Conservation (phyloP, 768 basidiomycete genomes). For the Cystobasidiopsis lactophilus region DNA sequence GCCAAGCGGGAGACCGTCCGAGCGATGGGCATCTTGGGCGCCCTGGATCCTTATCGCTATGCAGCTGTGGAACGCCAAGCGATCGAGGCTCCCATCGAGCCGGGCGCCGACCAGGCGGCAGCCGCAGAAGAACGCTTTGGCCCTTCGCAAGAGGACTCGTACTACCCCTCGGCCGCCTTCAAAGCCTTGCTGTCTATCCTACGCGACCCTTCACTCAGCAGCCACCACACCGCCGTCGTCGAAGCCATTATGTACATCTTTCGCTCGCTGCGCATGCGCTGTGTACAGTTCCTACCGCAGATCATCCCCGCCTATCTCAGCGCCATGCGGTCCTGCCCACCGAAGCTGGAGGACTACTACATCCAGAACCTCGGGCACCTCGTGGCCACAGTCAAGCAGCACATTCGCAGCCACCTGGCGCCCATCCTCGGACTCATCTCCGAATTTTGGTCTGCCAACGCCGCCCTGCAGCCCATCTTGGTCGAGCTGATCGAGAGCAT, state of each 20-base stretch:
- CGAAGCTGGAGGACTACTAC: conserved; percentile 73
- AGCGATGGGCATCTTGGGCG: conserved; percentile 78
- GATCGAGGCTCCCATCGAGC: conserved; percentile 46
- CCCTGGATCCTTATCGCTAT: conserved; percentile 81
- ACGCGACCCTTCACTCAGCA: conserved; percentile 65
- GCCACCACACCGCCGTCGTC: conserved; percentile 76
- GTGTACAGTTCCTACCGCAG: conserved; percentile 83
- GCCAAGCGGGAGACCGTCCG: conserved; percentile 77
- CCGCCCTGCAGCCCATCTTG: conserved; percentile 63
- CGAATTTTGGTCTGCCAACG: conserved; percentile 56
- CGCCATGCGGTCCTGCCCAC: conserved; percentile 54
- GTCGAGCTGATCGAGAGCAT: conserved; percentile 80
- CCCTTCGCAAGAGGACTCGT: conserved; percentile 45
- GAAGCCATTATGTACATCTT: conserved; percentile 98
- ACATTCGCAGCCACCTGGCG: conserved; percentile 73
- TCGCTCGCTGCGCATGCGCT: conserved; percentile 90
- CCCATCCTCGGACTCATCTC: conserved; percentile 65
- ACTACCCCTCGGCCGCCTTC: conserved; percentile 91
- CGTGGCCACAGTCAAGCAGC: conserved; percentile 88
- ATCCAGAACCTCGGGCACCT: conserved; percentile 87
- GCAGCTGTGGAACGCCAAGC: conserved; percentile 33
- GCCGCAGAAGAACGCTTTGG: conserved; percentile 21
- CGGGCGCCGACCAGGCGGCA: conserved; percentile 26
- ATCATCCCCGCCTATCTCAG: conserved; percentile 84
- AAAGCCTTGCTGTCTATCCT: conserved; percentile 64